Percentiles rank a stretch among this genome's conserved stretches.
phyloP scores from a whole-genome alignment of 129 eudicot species.

The Flaveria ramosissima region DNA sequence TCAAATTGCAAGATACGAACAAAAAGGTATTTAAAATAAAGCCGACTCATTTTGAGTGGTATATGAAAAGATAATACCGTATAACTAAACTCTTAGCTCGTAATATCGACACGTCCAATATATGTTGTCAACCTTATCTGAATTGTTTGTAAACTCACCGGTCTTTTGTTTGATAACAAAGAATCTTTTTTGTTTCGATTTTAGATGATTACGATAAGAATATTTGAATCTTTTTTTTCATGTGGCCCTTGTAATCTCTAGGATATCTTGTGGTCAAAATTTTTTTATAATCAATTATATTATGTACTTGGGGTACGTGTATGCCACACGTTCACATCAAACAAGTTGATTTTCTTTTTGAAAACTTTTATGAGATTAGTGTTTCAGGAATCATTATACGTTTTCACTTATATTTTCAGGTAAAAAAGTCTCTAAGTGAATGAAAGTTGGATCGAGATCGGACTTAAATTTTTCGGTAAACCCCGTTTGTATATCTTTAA shows the following conservation, averaged over 20 bases:
- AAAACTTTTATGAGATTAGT: too few relatives aligned
- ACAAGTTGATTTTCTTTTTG: too few relatives aligned
- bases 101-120: not conserved
- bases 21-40: too few relatives aligned
- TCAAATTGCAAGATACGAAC: too few relatives aligned
- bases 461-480: too few relatives aligned
- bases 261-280: not conserved
- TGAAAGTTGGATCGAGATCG: too few relatives aligned
- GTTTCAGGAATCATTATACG: too few relatives aligned
- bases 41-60: too few relatives aligned
- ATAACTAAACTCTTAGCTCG: not conserved
- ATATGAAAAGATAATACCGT: not conserved
- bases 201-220: slow-evolving; percentile 27
- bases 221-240: slow-evolving; percentile 33
- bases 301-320: not conserved
- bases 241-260: slow-evolving; percentile 16
- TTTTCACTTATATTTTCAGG: too few relatives aligned
- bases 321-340: not conserved
- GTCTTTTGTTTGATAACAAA: not conserved
- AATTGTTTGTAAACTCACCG: not conserved
- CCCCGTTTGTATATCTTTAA: too few relatives aligned
- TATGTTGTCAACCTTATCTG: not conserved
- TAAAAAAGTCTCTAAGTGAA: too few relatives aligned
- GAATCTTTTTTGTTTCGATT: slow-evolving; percentile 31
- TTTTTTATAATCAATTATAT: not conserved